These are phyloP conservation scores for Alternaria sp. DNA, from an alignment of 2,329 filamentous ascomycete species.

Conservation along the genomic window DNA sequence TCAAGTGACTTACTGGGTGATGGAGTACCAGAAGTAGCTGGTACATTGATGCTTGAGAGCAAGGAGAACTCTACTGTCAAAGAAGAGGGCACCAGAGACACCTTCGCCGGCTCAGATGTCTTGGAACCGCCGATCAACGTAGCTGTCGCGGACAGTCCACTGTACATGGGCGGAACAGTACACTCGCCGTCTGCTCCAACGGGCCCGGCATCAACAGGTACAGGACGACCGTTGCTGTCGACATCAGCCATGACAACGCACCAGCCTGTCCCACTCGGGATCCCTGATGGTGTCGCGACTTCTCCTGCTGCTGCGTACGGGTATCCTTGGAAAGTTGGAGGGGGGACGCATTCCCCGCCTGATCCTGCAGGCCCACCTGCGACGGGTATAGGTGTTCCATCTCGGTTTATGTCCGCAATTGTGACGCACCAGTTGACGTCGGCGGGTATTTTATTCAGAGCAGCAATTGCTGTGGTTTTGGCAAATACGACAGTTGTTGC, in stretches of 20 bases:
- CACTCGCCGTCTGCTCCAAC: constrained; percentile 2
- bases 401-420: constrained; percentile 17
- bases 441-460: not conserved
- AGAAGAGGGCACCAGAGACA: not conserved
- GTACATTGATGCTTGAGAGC: not conserved
- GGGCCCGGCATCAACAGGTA: constrained; percentile 7
- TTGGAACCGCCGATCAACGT: not conserved
- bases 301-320: constrained; percentile 6
- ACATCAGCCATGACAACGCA: constrained; percentile 16
- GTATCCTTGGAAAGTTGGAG: constrained; percentile 10
- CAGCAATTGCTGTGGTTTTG: not conserved
- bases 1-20: not conserved
- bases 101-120: not conserved
- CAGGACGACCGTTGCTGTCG: constrained; percentile 1
- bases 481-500: not conserved
- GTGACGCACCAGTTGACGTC: constrained; percentile 19
- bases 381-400: constrained; percentile 10
- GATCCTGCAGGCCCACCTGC: constrained; percentile 11
- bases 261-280: not conserved
- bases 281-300: not conserved
- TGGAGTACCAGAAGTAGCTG: not conserved
- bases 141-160: not conserved
- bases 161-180: not conserved
- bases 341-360: constrained; percentile 15
- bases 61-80: not conserved